These are phyloP conservation scores for Arthrobotrys sphaeroides DNA, from an alignment of 2,329 filamentous ascomycete genomes.

Conservation along the genomic window DNA sequence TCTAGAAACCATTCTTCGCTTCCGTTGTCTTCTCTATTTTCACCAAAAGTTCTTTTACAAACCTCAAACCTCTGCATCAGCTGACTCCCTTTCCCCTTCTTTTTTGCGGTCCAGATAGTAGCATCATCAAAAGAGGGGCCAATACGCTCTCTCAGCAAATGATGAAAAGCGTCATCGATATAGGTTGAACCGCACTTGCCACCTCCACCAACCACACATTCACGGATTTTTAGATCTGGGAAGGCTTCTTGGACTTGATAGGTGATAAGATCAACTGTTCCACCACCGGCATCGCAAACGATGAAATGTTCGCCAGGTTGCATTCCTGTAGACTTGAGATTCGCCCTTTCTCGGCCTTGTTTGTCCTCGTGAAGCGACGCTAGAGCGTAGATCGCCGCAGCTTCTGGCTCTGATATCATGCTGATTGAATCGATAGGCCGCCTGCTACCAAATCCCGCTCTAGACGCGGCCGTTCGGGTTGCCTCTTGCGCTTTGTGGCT, in stretches of 20 bases:
- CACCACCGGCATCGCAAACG: constrained; percentile 59
- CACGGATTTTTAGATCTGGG: constrained; percentile 52
- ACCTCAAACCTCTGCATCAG: constrained; percentile 49
- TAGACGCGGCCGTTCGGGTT: constrained; percentile 4
- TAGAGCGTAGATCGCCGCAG: constrained; percentile 21
- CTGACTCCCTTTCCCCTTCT: constrained; percentile 42
- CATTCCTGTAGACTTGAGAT: constrained; percentile 2
- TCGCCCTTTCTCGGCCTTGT: not conserved
- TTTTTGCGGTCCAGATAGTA: constrained; percentile 13
- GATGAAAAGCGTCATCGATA: constrained; percentile 53
- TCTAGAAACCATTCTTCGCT: constrained; percentile 36
- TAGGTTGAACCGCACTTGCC: constrained; percentile 54
- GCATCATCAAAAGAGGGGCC: constrained; percentile 24
- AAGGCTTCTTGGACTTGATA: constrained; percentile 42
- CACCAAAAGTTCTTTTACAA: constrained; percentile 34
- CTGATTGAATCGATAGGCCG: constrained; percentile 15
- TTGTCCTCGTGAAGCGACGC: constrained; percentile 9
- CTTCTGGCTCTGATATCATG: constrained; percentile 36
- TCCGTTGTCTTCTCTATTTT: too few species aligned
- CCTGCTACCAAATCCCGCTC: constrained; percentile 23
- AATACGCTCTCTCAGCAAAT: constrained; percentile 31
- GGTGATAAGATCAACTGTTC: constrained; percentile 58
- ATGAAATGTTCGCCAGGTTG: constrained; percentile 53
- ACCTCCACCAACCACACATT: constrained; percentile 55
- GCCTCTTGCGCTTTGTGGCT: constrained; percentile 37